A percentile compares a stretch with the other conserved stretches of the same genome.
Conservation (phyloP, 352 stramenopile genomes). For the Phytophthora lateralis region DNA sequence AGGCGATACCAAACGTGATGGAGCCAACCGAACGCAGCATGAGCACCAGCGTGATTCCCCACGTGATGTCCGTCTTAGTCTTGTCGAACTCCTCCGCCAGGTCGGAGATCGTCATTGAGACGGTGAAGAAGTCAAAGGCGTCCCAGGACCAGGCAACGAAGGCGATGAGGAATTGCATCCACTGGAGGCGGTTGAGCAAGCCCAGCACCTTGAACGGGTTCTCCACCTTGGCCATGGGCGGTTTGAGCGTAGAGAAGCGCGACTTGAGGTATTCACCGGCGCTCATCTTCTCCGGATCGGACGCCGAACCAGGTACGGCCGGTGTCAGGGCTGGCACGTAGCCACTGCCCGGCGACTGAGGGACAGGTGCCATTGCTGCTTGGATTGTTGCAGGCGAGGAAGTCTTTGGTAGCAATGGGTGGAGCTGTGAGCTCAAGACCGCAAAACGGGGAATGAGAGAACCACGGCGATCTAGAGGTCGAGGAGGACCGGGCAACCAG, state of each 20-base stretch:
- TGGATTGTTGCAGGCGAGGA: neutral
- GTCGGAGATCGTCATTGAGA: slow-evolving; percentile 51
- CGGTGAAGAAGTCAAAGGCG: slow-evolving; percentile 64
- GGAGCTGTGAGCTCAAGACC: slow-evolving; percentile 18
- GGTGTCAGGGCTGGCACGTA: slow-evolving; percentile 36
- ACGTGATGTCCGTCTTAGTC: slow-evolving; percentile 51
- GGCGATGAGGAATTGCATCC: slow-evolving; percentile 39
- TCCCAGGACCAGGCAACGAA: slow-evolving; percentile 57
- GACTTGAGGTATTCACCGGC: slow-evolving; percentile 41
- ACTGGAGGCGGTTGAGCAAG: slow-evolving; percentile 39
- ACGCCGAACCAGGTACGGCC: slow-evolving; percentile 12
- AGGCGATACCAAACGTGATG: slow-evolving; percentile 48
- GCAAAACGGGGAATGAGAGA: slow-evolving; percentile 33
- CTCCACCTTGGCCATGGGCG: slow-evolving; percentile 29
- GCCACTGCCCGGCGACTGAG: slow-evolving; percentile 23
- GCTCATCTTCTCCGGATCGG: slow-evolving; percentile 25
- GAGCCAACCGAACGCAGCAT: slow-evolving; percentile 52
- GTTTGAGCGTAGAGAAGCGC: slow-evolving; percentile 46
- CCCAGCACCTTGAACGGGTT: slow-evolving; percentile 34
- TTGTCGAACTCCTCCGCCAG: slow-evolving; percentile 50
- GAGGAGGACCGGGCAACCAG: neutral
- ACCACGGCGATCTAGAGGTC: neutral
- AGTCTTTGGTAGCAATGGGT: neutral
- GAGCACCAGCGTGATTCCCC: slow-evolving; percentile 60
- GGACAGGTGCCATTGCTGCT: slow-evolving; percentile 19